Evolutionary conservation across 495 filamentous ascomycete genomes (phyloP).

Genomic region (Pyronema omphalodes): DNA sequence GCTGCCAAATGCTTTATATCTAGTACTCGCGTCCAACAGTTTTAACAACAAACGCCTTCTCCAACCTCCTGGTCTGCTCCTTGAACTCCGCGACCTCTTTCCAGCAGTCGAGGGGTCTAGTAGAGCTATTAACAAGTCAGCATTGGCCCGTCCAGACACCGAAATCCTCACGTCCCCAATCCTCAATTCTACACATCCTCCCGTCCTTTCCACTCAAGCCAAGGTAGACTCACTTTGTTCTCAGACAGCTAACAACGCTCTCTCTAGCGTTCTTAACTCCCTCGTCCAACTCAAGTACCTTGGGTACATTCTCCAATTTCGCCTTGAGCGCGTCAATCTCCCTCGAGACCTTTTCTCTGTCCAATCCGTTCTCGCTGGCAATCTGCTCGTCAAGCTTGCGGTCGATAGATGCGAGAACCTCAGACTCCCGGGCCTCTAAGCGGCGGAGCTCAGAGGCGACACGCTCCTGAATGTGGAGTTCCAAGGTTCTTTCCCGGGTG

Average conservation of each 20-base stretch:
- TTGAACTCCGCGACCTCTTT: slow-evolving; percentile 82
- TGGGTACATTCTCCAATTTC: slow-evolving; percentile 56
- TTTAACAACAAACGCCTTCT: slow-evolving; percentile 72
- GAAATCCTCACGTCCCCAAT: neutral
- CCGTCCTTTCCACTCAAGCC: neutral
- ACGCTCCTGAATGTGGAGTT: slow-evolving; percentile 76
- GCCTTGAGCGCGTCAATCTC: slow-evolving; percentile 58
- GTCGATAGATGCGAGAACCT: slow-evolving; percentile 40
- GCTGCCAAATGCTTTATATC: too few relatives aligned
- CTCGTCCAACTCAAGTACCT: slow-evolving; percentile 46
- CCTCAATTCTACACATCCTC: neutral
- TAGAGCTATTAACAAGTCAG: slow-evolving; percentile 31
- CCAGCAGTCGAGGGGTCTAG: slow-evolving; percentile 88
- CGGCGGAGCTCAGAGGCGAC: slow-evolving; percentile 67
- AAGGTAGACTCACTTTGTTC: slow-evolving; percentile 35
- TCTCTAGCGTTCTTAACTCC: slow-evolving; percentile 53
- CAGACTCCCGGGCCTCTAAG: slow-evolving; percentile 39
- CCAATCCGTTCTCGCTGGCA: slow-evolving; percentile 8
- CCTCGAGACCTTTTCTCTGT: slow-evolving; percentile 30
- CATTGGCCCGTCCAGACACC: neutral
- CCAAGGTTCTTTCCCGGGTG: slow-evolving; percentile 61
- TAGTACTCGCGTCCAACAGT: slow-evolving; percentile 37
- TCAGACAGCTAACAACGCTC: slow-evolving; percentile 64
- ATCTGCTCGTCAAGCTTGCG: slow-evolving; percentile 15
- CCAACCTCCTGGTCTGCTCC: slow-evolving; percentile 63